Base-by-base conservation (phyloP, 306 rosid genomes). In the Medicago truncatula region DNA sequence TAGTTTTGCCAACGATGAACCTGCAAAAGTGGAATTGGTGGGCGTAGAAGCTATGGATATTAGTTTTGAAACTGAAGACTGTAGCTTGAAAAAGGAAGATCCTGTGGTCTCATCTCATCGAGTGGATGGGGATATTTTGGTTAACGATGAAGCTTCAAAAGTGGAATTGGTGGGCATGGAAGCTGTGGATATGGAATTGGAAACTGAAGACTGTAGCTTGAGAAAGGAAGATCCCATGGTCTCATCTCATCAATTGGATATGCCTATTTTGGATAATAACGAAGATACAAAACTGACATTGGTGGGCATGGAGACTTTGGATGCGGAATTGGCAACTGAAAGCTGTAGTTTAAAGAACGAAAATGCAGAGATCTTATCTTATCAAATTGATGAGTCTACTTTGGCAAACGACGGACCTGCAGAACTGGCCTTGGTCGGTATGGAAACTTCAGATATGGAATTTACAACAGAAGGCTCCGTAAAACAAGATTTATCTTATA, bases 401-500 rank as follows among this genome's bases (percentile, higher is more conserved):
- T 54, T 53, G 18, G 15, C 36, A 56, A 79, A 68, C 67, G 84
- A 15, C 50, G 84, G 69, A 54, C 62, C 77, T 65, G 75, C 21
- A 47, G 34, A 70, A 73, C 15, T 4, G 61, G 20, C 60, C 18
- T 43, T 25, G 44, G 69, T 13, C 3, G 81, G 71, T 23, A 39
- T 31, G 34, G 80, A 82, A 80, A 61, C 56, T 70, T 57, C 18
- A 67, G 56, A 76, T 15, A 40, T 65, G n/a, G 77, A 65, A 40
- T 65, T 41, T 17, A 16, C 34, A 39, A 20, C 36, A 41, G 38
- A 20, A 20, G 77, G 34, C 23, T 76, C 20, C 56, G 23, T 31
- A 50, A 81, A 81, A 68, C 71, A 70, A 73, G 86, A 84, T 23
- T 39, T 75, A 23, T 67, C 83, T 58, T 61, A 20, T 71, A 57